phyloP scores from a whole-genome alignment of 345 rosid species.

The Balakata baccata region DNA sequence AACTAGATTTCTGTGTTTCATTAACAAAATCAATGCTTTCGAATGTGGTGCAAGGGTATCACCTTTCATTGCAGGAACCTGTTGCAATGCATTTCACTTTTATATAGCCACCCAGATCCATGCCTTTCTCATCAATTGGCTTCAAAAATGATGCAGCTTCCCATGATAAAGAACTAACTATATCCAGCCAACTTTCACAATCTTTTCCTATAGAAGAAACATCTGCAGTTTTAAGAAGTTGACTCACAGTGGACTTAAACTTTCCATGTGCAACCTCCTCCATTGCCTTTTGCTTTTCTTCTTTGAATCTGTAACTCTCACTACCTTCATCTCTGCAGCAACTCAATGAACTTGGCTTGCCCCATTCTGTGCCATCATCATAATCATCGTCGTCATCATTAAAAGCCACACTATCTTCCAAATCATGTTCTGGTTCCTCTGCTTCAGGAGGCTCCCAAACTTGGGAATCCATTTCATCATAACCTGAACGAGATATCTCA shows the following conservation, averaged over 20 bases:
- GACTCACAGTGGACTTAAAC: conserved; percentile 58
- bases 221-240: conserved; percentile 56
- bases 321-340: conserved; percentile 38
- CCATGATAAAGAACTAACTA: conserved; percentile 72
- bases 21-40: neutral
- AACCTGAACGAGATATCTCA: conserved; percentile 26
- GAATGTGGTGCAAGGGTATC: neutral
- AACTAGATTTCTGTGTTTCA: neutral
- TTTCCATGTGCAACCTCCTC: conserved; percentile 64
- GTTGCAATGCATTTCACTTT: conserved; percentile 94
- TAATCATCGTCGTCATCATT: conserved; percentile 63
- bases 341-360: conserved; percentile 51
- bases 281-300: conserved; percentile 56
- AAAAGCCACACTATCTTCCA: conserved; percentile 50
- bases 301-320: conserved; percentile 43
- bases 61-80: conserved; percentile 77
- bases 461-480: conserved; percentile 33
- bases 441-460: conserved; percentile 92
- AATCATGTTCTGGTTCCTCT: conserved; percentile 58
- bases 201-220: conserved; percentile 37
- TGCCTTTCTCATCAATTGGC: conserved; percentile 54
- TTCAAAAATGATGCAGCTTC: conserved; percentile 79
- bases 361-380: conserved; percentile 66
- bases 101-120: conserved; percentile 56
- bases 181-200: conserved; percentile 63